Conservation (phyloP, 1,284 basidiomycete species). For the Ceratobasidium sp. region DNA sequence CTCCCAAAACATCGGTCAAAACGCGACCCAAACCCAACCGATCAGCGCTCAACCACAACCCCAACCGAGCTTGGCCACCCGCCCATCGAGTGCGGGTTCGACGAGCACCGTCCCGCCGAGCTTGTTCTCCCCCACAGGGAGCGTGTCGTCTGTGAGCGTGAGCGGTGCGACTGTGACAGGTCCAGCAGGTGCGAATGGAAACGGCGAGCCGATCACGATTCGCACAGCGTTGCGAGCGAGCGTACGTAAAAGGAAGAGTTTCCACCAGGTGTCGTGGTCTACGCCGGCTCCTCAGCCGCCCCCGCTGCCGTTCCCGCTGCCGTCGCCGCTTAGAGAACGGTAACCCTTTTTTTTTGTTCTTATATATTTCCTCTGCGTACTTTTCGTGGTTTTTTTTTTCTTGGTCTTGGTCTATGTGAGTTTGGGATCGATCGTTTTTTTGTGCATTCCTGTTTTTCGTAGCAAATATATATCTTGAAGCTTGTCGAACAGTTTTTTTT, state of each 20-base stretch:
- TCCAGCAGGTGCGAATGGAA: not conserved
- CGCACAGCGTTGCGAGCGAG: conserved; percentile 46
- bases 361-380: not conserved
- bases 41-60: not conserved
- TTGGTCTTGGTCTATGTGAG: not conserved
- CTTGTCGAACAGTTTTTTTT: conserved; percentile 4
- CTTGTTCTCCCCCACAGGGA: conserved; percentile 41
- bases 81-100: conserved; percentile 31
- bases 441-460: conserved; percentile 12
- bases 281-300: conserved; percentile 3
- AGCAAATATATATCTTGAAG: conserved; percentile 23
- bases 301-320: conserved; percentile 6
- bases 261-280: conserved; percentile 46
- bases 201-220: conserved; percentile 22
- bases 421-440: not conserved
- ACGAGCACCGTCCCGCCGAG: conserved; percentile 18
- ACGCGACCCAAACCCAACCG: conserved; percentile 41
- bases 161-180: conserved; percentile 1
- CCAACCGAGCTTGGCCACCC: conserved; percentile 9
- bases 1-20: conserved; percentile 11
- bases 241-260: conserved; percentile 48
- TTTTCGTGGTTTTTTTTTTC: not conserved
- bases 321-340: conserved; percentile 36
- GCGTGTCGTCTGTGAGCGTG: conserved; percentile 28
- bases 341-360: not conserved